phyloP scores from a whole-genome alignment of 805 yeast genomes.

The Metschnikowia vanudenii region DNA sequence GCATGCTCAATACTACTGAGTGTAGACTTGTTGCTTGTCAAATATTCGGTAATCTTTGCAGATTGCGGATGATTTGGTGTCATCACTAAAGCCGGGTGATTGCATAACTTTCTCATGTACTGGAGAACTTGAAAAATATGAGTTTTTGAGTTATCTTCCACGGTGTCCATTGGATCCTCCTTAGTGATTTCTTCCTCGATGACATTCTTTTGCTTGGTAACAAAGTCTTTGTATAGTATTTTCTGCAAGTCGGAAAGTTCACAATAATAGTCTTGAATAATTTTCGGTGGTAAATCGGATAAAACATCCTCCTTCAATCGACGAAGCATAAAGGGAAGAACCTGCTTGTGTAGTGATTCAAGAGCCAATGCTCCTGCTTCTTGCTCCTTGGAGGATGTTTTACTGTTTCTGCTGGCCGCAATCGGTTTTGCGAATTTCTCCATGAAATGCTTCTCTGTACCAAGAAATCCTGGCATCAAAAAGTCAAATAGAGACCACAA shows the following conservation, averaged over 20 bases:
- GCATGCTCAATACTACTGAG: slow-evolving; percentile 79
- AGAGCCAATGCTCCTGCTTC: slow-evolving; percentile 96
- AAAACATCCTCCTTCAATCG: slow-evolving; percentile 94
- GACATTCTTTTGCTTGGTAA: slow-evolving; percentile 72
- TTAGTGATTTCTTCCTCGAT: slow-evolving; percentile 61
- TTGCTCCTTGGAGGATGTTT: slow-evolving; percentile 87
- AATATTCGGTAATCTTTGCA: slow-evolving; percentile 59
- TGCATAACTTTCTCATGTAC: slow-evolving; percentile 94
- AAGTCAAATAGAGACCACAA: slow-evolving; percentile 97
- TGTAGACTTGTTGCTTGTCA: slow-evolving; percentile 56
- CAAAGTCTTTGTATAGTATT: slow-evolving; percentile 84
- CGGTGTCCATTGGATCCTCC: slow-evolving; percentile 31
- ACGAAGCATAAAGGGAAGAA: slow-evolving; percentile 91
- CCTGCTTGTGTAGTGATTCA: slow-evolving; percentile 95
- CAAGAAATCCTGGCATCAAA: slow-evolving; percentile 97
- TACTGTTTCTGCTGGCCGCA: slow-evolving; percentile 86
- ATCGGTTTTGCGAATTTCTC: slow-evolving; percentile 98
- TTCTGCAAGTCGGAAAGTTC: slow-evolving; percentile 90
- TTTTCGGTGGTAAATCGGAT: slow-evolving; percentile 95
- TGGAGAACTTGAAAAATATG: slow-evolving; percentile 97
- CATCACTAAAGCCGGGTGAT: slow-evolving; percentile 90
- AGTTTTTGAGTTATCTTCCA: slow-evolving; percentile 59
- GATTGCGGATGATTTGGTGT: slow-evolving; percentile 82
- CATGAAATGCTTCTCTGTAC: slow-evolving; percentile 90
- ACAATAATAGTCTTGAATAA: slow-evolving; percentile 97